Base-by-base conservation (phyloP, 306 rosid species). In the Arachis stenosperma region DNA sequence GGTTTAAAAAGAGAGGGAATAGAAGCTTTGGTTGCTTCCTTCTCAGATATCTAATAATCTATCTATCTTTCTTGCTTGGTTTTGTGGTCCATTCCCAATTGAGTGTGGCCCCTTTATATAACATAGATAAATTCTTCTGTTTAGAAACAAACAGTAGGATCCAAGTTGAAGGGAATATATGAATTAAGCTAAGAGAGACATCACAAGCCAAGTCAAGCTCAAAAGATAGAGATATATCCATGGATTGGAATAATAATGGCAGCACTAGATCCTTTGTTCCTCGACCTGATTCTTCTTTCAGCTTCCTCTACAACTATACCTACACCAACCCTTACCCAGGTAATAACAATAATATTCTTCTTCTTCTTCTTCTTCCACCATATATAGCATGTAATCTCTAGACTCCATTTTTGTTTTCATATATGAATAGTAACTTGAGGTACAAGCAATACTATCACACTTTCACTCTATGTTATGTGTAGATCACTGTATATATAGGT, bases 271-370 rank as follows among this genome's bases (percentile, higher is more conserved):
- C 81, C 72, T 87, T 85, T 81, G 84, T 76, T 82, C 86, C 94
- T 33, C 66, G 40, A 78, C 30, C 89, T 36, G 93, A 88, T 11
- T 83, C 89, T 74, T 89, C 97, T 69, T 82, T 85, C 54, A 86
- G 86, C 80, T 88, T 93, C 75, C 91, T 88, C 84, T 84, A 73
- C 97, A 84, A 86, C 91, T 81, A 75, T 63, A 86, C 70, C 86
- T 87, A 81, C 64, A 89, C 70, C 55, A 33, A 33, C 37, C 85
- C 84, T 39, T 84, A 48, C 77, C 88, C 84, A 79, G 98, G 98
- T 89, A 81, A 58, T 12, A 53, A 37, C 0, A 40, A 27, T 1
- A 8, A 11, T 3, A n/a, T 63, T 63, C 42, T 53, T 69, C 60
- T 75, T 64, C 46, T 76, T 3, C 10, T 63, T 63, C 42, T 53